Evolutionary conservation across 768 basidiomycete species (phyloP).

Genomic region (Trametes maxima): DNA sequence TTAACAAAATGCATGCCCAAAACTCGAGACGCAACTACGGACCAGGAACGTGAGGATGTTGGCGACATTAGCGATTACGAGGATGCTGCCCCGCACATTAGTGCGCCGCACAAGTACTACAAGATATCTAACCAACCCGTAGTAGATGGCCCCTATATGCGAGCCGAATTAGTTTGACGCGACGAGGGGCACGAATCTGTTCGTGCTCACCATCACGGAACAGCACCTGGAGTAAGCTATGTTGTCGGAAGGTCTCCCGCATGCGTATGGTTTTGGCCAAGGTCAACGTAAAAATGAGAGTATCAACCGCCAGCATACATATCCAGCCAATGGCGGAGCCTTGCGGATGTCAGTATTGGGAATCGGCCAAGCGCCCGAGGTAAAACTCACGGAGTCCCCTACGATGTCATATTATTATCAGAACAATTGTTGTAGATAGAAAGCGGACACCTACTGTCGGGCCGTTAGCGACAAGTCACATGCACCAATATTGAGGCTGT

Average conservation of each 20-base stretch:
- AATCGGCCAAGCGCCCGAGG: neutral
- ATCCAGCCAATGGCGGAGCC: conserved; percentile 3
- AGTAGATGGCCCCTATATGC: conserved; percentile 5
- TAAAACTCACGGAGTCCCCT: neutral
- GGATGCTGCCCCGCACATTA: neutral
- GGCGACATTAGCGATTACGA: neutral
- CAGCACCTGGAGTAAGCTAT: neutral
- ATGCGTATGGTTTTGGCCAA: neutral
- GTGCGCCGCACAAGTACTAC: neutral
- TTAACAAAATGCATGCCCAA: neutral
- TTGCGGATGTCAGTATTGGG: neutral
- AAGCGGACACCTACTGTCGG: neutral
- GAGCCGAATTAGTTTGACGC: neutral
- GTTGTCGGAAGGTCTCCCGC: neutral
- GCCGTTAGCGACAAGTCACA: neutral
- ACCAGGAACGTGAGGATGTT: conserved; percentile 12
- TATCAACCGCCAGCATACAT: conserved; percentile 5
- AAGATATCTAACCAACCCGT: neutral
- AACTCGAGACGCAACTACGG: neutral
- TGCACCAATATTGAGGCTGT: neutral
- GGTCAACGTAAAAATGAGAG: conserved; percentile 5
- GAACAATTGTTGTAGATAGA: neutral
- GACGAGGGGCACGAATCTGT: neutral
- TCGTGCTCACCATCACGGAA: conserved; percentile 11
- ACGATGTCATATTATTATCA: neutral